These are phyloP conservation scores for Fusarium tupiense DNA, from an alignment of 2,329 filamentous ascomycete genomes.

Conservation along the genomic window DNA sequence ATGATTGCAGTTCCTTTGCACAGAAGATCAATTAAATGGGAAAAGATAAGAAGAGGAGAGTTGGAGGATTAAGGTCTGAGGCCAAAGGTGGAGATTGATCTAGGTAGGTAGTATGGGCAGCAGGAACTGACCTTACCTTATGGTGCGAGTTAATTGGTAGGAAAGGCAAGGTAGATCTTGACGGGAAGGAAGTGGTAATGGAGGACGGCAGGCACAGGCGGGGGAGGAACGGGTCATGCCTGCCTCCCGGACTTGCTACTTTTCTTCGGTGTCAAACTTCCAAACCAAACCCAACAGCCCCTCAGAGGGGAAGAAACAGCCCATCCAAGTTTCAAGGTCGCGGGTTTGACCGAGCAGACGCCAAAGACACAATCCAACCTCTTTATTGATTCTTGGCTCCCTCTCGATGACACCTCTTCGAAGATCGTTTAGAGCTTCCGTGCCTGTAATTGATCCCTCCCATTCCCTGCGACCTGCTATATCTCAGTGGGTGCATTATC, in stretches of 20 bases:
- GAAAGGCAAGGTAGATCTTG: not conserved
- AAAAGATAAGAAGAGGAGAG: slow-evolving; percentile 14
- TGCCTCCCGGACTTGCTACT: slow-evolving; percentile 19
- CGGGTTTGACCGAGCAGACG: slow-evolving; percentile 14
- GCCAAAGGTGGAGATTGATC: slow-evolving; percentile 25
- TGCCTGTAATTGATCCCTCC: not conserved
- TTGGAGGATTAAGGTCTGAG: slow-evolving; percentile 28
- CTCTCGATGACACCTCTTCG: not conserved
- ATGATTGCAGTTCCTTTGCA: not conserved
- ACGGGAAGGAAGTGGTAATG: not conserved
- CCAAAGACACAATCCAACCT: not conserved
- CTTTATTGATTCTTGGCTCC: not conserved
- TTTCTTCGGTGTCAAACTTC: slow-evolving; percentile 18
- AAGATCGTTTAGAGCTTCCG: not conserved
- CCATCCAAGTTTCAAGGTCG: slow-evolving; percentile 9
- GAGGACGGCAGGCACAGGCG: slow-evolving; percentile 5
- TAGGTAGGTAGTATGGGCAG: not conserved
- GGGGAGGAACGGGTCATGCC: slow-evolving; percentile 31
- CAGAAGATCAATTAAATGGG: slow-evolving; percentile 3
- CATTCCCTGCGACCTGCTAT: not conserved
- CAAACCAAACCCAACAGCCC: not conserved
- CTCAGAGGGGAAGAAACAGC: slow-evolving; percentile 2
- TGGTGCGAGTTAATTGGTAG: slow-evolving; percentile 16
- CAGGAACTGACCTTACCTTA: slow-evolving; percentile 9
- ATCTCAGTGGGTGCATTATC: not conserved